Percentiles rank a stretch among this genome's conserved stretches.
These are phyloP conservation scores for Centella asiatica DNA, from an alignment of 129 eudicot genomes.

Conservation along the genomic window DNA sequence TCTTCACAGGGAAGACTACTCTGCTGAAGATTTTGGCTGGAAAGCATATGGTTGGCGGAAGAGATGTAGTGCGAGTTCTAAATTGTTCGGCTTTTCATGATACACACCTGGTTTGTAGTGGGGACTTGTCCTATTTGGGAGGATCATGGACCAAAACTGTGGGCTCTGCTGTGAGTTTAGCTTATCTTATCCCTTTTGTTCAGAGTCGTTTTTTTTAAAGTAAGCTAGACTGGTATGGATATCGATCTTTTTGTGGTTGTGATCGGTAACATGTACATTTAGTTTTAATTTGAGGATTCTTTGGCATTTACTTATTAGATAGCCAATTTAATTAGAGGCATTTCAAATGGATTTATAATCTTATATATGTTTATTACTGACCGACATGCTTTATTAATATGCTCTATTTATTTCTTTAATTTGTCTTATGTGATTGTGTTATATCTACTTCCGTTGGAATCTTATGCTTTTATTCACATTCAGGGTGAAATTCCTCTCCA, in stretches of 20 bases:
- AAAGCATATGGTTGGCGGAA: constrained; percentile 98
- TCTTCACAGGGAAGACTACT: constrained; percentile 70
- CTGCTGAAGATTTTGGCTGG: constrained; percentile 97
- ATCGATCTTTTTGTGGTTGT: no score
- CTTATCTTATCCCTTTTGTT: neutral
- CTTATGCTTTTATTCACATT: constrained; percentile 5
- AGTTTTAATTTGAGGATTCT: no score
- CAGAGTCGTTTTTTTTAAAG: neutral
- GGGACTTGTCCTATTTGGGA: constrained; percentile 91
- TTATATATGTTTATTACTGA: no score
- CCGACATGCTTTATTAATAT: constrained; percentile 7
- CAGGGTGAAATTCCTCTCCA: constrained; percentile 96
- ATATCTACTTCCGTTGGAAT: neutral
- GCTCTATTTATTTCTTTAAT: neutral
- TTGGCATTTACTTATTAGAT: no score
- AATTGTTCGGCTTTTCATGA: constrained; percentile 89
- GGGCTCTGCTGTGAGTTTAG: constrained; percentile 84
- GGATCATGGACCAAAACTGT: constrained; percentile 91
- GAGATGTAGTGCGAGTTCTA: constrained; percentile 77
- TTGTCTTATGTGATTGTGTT: neutral
- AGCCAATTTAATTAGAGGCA: no score
- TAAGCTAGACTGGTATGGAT: no score
- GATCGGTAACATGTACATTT: no score
- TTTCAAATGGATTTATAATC: no score
- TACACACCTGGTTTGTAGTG: constrained; percentile 81